A percentile compares a stretch with the other conserved stretches of the same genome.
Conservation (phyloP, 768 basidiomycete genomes). For the Naganishia onofrii region DNA sequence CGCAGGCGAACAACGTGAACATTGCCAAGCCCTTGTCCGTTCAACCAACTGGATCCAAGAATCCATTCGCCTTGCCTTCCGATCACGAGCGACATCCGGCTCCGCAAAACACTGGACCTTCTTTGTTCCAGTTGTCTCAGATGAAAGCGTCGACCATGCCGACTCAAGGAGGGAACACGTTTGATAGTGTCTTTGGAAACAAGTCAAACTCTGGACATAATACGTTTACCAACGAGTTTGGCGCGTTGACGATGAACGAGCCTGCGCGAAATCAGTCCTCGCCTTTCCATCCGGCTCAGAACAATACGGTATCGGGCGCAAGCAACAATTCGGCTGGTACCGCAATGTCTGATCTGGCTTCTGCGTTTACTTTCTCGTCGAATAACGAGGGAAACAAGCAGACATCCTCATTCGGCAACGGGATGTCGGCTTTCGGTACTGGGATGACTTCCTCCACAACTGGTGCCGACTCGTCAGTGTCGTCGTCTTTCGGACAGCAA, state of each 20-base stretch:
- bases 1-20: conserved; percentile 45
- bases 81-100: conserved; percentile 36
- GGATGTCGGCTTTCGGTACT: conserved; percentile 26
- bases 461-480: conserved; percentile 25
- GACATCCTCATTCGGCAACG: conserved; percentile 13
- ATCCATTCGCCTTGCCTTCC: conserved; percentile 83
- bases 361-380: conserved; percentile 36
- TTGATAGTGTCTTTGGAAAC: conserved; percentile 21
- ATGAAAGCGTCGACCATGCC: conserved; percentile 34
- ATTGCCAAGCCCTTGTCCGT: conserved; percentile 67
- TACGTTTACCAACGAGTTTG: conserved; percentile 35
- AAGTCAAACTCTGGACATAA: not conserved
- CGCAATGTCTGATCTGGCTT: conserved; percentile 44
- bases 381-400: conserved; percentile 18
- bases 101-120: conserved; percentile 21
- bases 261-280: not conserved
- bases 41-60: conserved; percentile 89
- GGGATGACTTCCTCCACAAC: conserved; percentile 16
- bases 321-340: conserved; percentile 3
- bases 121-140: conserved; percentile 31
- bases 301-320: conserved; percentile 14
- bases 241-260: conserved; percentile 10
- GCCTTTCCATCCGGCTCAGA: not conserved
- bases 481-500: conserved; percentile 16
- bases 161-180: not conserved